Base-by-base conservation (phyloP, 345 rosid genomes). In the Brassica carinata region DNA sequence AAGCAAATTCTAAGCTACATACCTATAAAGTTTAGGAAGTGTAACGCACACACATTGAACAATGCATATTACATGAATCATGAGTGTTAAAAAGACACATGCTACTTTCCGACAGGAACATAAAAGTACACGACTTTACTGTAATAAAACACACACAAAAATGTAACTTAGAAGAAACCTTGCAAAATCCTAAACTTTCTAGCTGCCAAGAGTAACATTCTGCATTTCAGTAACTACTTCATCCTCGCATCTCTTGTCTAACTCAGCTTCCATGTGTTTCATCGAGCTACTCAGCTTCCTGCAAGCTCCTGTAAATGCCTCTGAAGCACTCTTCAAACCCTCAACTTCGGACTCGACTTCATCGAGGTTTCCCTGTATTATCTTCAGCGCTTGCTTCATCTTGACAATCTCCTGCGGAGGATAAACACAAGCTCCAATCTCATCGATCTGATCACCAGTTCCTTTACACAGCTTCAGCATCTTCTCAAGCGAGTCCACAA, bases 381-480 rank as follows among this genome's bases (percentile, higher is more conserved):
- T 83, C 78, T 76, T 85, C 62, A 80, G 77, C 11, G 88, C 83
- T 6, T 70, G 83, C 67, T 45, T 82, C 83, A 91, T 90, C 10
- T 84, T 86, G 9, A 77, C 59, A 19, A 85, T 4, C 84, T 95
- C 99, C 73, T 93, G 97, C 0, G 98, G 97, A 0, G 99, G 98
- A 76, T 95, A 93, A 67, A 95, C 90, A 58, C 88, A 91, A 65
- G 94, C 96, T 62, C 96, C 96, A 4, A 93, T 84, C 77, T 95
- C 99, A 11, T 93, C 94, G 1, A 93, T 88, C 77, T 90, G 90
- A 67, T 71, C 80, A 9, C 94, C 94, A 0, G 87, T 83, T 75
- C 84, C 94, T 83, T 83, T 87, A 80, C 96, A 89, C 2, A 83
- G 69, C 83, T 88, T 93, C 86, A 91, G 82, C 33, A 93, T 36